Evolutionary conservation across 1,284 basidiomycete species (phyloP).

Genomic region (Heterobasidion parviporum): DNA sequence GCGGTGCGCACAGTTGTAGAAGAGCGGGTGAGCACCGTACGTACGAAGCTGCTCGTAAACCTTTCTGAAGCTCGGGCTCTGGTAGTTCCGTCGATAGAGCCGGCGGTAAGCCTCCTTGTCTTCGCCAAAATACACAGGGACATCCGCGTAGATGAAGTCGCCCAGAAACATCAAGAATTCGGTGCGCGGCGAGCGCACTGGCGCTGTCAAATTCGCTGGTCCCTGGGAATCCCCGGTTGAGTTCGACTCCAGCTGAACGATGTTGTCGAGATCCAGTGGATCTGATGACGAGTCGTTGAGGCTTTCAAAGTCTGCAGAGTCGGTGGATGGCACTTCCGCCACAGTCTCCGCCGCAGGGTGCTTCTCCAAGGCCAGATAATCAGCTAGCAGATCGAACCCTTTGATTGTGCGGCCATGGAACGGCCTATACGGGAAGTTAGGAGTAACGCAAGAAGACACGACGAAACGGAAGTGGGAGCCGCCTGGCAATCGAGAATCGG

Average conservation of each 20-base stretch:
- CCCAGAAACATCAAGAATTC: slow-evolving; percentile 63
- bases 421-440: slow-evolving; percentile 62
- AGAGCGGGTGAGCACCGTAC: slow-evolving; percentile 19
- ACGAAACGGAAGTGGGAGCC: slow-evolving; percentile 59
- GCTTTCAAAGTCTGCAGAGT: neutral
- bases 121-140: slow-evolving; percentile 56
- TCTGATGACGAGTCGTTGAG: neutral
- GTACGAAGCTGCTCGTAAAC: slow-evolving; percentile 59
- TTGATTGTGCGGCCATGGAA: slow-evolving; percentile 44
- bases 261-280: neutral
- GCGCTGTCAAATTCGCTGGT: neutral
- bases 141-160: slow-evolving; percentile 75
- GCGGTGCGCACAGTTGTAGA: neutral
- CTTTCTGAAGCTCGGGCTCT: slow-evolving; percentile 54
- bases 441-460: slow-evolving; percentile 51
- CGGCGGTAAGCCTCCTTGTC: slow-evolving; percentile 48
- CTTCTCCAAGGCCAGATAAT: slow-evolving; percentile 28
- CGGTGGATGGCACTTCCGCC: neutral
- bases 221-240: neutral
- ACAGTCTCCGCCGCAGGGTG: neutral
- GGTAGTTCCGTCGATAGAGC: slow-evolving; percentile 59
- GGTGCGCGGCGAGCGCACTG: slow-evolving; percentile 14
- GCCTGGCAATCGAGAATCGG: slow-evolving; percentile 47
- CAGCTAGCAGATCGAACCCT: slow-evolving; percentile 61
- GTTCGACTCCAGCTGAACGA: neutral